Percentiles rank a stretch among this genome's conserved stretches.
These are phyloP conservation scores for Vaccinium darrowii DNA, from an alignment of 148 eudicot genomes.

Conservation along the genomic window DNA sequence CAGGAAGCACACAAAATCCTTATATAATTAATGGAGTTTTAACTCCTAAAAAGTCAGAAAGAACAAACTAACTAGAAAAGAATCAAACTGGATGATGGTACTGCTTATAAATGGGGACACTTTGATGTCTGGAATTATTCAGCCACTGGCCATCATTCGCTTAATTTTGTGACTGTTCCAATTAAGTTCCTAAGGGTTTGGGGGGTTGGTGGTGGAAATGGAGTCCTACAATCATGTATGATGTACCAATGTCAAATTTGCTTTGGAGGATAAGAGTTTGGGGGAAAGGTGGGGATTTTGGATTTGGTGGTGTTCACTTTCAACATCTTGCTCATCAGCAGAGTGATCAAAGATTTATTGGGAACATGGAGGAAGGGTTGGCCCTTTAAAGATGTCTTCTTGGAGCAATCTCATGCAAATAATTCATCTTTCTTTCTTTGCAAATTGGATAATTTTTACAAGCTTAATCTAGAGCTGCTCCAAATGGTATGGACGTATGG, in stretches of 20 bases:
- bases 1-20: background rate
- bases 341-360: background rate
- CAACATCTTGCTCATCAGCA: background rate
- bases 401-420: background rate
- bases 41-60: background rate
- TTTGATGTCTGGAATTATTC: background rate
- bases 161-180: background rate
- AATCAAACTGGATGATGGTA: background rate
- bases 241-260: background rate
- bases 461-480: background rate
- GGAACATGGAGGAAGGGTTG: background rate
- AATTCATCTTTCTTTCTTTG: background rate
- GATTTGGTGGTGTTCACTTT: background rate
- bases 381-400: background rate
- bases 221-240: background rate
- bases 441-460: background rate
- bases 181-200: background rate
- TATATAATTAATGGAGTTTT: background rate
- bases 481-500: background rate
- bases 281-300: background rate
- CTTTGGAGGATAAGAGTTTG: background rate
- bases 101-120: background rate
- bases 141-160: background rate
- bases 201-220: slow-evolving; percentile 9
- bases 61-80: background rate